phyloP scores from a whole-genome alignment of 352 stramenopile genomes.

The Lagenidium sp. region DNA sequence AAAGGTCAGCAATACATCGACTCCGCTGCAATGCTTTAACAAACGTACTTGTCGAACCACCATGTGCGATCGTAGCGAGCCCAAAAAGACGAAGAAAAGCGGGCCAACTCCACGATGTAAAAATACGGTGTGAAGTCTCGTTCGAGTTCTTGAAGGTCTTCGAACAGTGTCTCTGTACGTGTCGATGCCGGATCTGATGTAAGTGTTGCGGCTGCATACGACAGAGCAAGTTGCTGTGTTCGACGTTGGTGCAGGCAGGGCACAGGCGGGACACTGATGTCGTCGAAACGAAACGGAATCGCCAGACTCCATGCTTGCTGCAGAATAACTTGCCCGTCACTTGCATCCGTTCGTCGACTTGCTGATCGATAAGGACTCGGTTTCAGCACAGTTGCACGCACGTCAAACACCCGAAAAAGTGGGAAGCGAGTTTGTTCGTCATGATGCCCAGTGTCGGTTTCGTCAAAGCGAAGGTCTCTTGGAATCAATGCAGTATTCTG shows the following conservation, averaged over 20 bases:
- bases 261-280: not conserved
- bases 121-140: constrained; percentile 38
- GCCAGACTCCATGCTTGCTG: constrained; percentile 13
- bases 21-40: not conserved
- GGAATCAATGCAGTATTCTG: not conserved
- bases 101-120: constrained; percentile 53
- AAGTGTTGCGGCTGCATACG: constrained; percentile 4
- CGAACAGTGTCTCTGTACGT: constrained; percentile 8
- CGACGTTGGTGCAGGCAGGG: constrained; percentile 14
- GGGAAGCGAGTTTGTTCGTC: too few species aligned
- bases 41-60: constrained; percentile 68
- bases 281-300: constrained; percentile 20
- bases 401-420: too few species aligned
- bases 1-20: not conserved
- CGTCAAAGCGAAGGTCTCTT: not conserved
- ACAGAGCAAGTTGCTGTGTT: constrained; percentile 13
- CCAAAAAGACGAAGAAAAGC: constrained; percentile 66
- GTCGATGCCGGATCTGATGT: not conserved
- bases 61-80: constrained; percentile 62
- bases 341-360: not conserved
- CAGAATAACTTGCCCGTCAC: constrained; percentile 5
- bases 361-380: not conserved
- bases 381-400: constrained; percentile 6
- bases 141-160: constrained; percentile 21
- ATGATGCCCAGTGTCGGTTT: not conserved